Percentiles rank a stretch among this genome's conserved stretches.
Conservation (phyloP, 2,329 filamentous ascomycete genomes). For the Sporothrix curviconia region DNA sequence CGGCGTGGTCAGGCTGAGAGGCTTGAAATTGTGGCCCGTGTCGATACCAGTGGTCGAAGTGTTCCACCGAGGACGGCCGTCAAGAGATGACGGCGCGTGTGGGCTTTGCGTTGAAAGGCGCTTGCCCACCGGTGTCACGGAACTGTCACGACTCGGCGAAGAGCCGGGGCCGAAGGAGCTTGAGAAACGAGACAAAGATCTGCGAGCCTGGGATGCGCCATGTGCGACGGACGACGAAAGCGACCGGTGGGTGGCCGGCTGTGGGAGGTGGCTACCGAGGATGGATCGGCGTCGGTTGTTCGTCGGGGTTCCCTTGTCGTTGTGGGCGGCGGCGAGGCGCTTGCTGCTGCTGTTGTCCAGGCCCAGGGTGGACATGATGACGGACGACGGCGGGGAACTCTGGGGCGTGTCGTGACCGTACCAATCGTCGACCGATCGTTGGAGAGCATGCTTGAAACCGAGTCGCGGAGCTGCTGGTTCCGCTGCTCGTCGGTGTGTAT, state of each 20-base stretch:
- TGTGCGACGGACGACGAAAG: constrained; percentile 36
- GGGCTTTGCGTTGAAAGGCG: constrained; percentile 20
- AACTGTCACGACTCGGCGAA: constrained; percentile 34
- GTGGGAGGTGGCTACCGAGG: constrained; percentile 39
- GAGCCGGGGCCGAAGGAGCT: constrained; percentile 18
- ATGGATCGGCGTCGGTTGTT: constrained; percentile 39
- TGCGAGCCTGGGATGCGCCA: constrained; percentile 37
- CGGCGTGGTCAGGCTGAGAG: constrained; percentile 53
- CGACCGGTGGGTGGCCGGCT: constrained; percentile 40
- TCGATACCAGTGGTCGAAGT: constrained; percentile 57
- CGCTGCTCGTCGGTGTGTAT: constrained; percentile 50
- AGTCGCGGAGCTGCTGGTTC: constrained; percentile 77
- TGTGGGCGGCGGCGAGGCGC: constrained; percentile 26
- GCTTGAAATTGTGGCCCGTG: constrained; percentile 62
- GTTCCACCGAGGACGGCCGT: constrained; percentile 68
- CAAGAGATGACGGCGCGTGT: constrained; percentile 33
- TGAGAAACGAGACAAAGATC: constrained; percentile 29
- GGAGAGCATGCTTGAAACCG: constrained; percentile 84
- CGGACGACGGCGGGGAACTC: constrained; percentile 57
- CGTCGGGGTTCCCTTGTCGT: constrained; percentile 32
- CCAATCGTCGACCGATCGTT: constrained; percentile 67
- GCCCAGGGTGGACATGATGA: constrained; percentile 52
- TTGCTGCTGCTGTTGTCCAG: constrained; percentile 33
- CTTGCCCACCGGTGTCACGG: constrained; percentile 44
- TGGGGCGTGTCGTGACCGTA: constrained; percentile 64